phyloP scores from a whole-genome alignment of 768 basidiomycete species.

The Tylopilus balloui region DNA sequence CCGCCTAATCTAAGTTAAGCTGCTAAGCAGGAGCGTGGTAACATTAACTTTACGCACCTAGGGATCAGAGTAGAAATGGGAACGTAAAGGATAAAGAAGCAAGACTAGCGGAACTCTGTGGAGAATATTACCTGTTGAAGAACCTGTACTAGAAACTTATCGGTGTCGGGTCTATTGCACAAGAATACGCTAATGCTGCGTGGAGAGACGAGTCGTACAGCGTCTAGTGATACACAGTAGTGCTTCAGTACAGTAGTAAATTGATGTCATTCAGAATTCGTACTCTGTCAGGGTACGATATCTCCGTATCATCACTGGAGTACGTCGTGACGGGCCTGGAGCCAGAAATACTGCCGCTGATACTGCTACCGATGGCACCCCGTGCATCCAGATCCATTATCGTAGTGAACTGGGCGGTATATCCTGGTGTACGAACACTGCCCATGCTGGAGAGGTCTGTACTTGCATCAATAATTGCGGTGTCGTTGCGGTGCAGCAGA shows the following conservation, averaged over 20 bases:
- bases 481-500: not conserved
- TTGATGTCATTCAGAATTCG: not conserved
- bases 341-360: not conserved
- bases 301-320: not conserved
- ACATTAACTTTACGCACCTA: not conserved
- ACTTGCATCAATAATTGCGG: not conserved
- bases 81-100: not conserved
- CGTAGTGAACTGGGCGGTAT: not conserved
- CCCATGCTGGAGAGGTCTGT: not conserved
- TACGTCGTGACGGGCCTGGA: not conserved
- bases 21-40: too few relatives aligned
- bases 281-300: not conserved
- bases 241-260: not conserved
- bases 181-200: not conserved
- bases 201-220: not conserved
- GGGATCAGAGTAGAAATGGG: not conserved
- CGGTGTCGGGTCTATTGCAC: not conserved
- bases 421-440: not conserved
- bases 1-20: too few relatives aligned
- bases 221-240: not conserved
- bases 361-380: not conserved
- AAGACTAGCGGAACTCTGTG: not conserved
- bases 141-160: not conserved
- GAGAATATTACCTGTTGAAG: not conserved
- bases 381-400: not conserved